Evolutionary conservation across 176 grass and related monocot genomes (phyloP).

Genomic region (Zizania latifolia): DNA sequence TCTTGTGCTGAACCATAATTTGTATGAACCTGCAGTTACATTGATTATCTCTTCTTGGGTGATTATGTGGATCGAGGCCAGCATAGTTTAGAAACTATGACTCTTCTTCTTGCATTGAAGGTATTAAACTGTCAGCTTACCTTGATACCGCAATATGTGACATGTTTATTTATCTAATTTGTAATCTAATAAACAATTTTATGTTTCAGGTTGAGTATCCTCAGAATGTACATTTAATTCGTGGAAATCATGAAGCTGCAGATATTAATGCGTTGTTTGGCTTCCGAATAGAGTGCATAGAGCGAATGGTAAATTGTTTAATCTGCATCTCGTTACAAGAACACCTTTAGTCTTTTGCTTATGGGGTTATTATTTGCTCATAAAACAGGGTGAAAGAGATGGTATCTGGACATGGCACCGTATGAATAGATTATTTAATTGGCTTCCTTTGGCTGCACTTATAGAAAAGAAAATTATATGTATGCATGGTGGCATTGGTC

Average conservation of each 20-base stretch:
- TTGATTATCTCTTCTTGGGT: conserved; percentile 99
- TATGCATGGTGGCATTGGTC: conserved; percentile 99
- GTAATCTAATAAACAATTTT: not conserved
- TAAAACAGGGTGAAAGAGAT: conserved; percentile 89
- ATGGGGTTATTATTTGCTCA: conserved; percentile 1
- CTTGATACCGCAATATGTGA: conserved; percentile 4
- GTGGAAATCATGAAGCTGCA: conserved; percentile 96
- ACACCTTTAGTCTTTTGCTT: not conserved
- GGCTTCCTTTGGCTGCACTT: conserved; percentile 93
- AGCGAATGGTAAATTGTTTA: conserved; percentile 73
- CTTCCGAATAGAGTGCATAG: conserved; percentile 98
- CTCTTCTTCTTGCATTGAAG: conserved; percentile 98
- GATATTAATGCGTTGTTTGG: conserved; percentile 99
- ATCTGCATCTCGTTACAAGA: not conserved
- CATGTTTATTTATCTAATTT: not conserved
- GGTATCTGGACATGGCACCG: conserved; percentile 99
- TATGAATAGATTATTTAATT: conserved; percentile 96
- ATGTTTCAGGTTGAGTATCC: conserved; percentile 83
- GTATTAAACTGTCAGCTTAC: conserved; percentile 34
- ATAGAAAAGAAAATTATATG: conserved; percentile 99
- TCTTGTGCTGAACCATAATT: conserved; percentile 12
- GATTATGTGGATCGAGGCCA: conserved; percentile 99
- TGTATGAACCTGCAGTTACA: conserved; percentile 65
- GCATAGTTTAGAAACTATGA: conserved; percentile 98
- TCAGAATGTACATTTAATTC: conserved; percentile 97